Base-by-base conservation (phyloP, 805 yeast species). In the Starmerella etchellsii region DNA sequence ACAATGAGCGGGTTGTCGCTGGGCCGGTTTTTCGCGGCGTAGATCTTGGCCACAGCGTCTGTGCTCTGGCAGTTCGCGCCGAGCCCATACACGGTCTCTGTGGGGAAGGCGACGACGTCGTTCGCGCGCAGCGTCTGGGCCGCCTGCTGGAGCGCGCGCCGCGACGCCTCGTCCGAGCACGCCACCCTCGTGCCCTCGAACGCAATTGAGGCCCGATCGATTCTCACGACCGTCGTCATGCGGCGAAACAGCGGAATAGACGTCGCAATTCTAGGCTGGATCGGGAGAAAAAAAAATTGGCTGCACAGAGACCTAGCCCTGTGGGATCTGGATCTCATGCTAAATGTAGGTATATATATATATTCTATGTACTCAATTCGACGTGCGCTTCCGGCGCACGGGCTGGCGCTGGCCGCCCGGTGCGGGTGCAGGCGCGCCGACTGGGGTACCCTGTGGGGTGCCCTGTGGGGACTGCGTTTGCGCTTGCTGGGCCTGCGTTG, bases 1-100 rank as follows among this genome's bases (percentile, higher is more conserved):
- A 93, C 76, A 40, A 91, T 91, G 46, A 91, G 64, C 3, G 98
- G 98, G 54, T 91, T 91, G 60, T 91, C 98, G 5, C 93, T 76
- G 0, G 98, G 98, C 48, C 98, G 68, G 56, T 85, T 84, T 54
- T 91, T 91, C 22, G 96, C 97, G 21, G 60, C 66, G 58, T 85
- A 91, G 9, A 91, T 91, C 34, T 77, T 72, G 43, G 61, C 57
- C 2, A 87, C 95, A 0, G 93, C 71, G 4, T 71, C 74, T 39
- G 84, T 84, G 40, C 67, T 69, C 37, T 82, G 63, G 0, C 94
- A 81, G 3, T 87, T 78, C 1, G 91, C 98, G 0, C 95, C 98
- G 1, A 91, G 67, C 0, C 98, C 98, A 58, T 91, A 91, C 0
- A 91, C 98, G 0, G 98, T 91, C 56, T 91, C 98, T 0, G 98